Percentiles rank a stretch among this genome's conserved stretches.
Evolutionary conservation across 2,329 filamentous ascomycete genomes (phyloP).

Genomic region (Neopestalotiopsis sp.): DNA sequence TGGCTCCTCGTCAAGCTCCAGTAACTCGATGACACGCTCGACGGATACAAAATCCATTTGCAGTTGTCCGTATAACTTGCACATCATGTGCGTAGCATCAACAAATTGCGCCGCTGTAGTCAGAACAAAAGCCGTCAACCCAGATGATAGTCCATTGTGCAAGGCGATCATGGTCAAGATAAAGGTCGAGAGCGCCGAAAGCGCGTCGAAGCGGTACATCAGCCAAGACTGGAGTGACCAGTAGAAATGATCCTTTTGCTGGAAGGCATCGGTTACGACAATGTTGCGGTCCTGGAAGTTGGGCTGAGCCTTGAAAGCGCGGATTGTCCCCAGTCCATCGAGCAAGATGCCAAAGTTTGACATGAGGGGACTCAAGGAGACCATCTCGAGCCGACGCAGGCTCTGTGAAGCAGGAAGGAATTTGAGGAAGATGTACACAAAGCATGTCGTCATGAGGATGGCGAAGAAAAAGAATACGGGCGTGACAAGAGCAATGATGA

Average conservation of each 20-base stretch:
- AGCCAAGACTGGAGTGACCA: constrained; percentile 90
- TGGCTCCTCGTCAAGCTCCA: constrained; percentile 78
- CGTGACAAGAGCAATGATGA: constrained; percentile 81
- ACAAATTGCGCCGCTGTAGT: constrained; percentile 75
- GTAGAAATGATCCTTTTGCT: constrained; percentile 96
- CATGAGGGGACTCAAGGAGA: constrained; percentile 85
- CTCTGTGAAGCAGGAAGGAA: constrained; percentile 87
- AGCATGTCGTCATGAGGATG: constrained; percentile 67
- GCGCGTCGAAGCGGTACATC: constrained; percentile 74
- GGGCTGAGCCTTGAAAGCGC: constrained; percentile 78
- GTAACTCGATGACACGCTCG: constrained; percentile 81
- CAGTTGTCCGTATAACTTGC: constrained; percentile 79
- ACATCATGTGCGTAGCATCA: constrained; percentile 72
- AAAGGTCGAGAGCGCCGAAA: constrained; percentile 77
- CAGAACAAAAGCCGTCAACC: constrained; percentile 83
- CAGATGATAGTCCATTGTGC: constrained; percentile 74
- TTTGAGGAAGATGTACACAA: constrained; percentile 74
- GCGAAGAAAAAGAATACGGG: constrained; percentile 79
- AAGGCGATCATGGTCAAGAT: constrained; percentile 76
- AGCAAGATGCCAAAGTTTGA: constrained; percentile 90
- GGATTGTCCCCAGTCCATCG: constrained; percentile 84
- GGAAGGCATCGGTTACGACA: constrained; percentile 82
- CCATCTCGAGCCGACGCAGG: constrained; percentile 84
- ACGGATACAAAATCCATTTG: constrained; percentile 94
- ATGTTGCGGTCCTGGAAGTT: constrained; percentile 84